Base-by-base conservation (phyloP, 257 asterid genomes). In the Buddleja alternifolia region DNA sequence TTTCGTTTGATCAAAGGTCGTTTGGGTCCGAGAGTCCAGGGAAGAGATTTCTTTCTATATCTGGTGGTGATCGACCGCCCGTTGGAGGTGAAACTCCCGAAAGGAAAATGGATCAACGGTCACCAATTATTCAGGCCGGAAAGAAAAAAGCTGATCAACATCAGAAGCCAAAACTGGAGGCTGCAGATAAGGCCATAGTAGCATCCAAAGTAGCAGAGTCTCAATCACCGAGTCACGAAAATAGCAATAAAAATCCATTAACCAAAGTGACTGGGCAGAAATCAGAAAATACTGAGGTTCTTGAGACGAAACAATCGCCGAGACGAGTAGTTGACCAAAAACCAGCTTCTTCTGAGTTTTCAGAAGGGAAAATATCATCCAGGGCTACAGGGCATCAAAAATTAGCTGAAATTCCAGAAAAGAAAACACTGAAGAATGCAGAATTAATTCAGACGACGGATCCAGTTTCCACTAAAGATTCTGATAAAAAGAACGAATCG, bases 321-420 rank as follows among this genome's bases (percentile, higher is more conserved):
- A 70, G 46, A 63, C 10, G 69, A 44, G 69, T 62, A 46, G 57
- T 44, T 4, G 78, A 77, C 11, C 74, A 66, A 10, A 73, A 63
- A 45, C 44, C 52, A 8, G 45, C 6, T n/a, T 60, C 74, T 46
- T 41, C 66, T 9, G 77, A 60, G 23, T 25, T 60, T 29, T 42
- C 59, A 21, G 77, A 48, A 44, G 75, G 46, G 68, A 84, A 77
- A 74, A 20, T 41, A 48, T n/a, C 76, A 7, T 16, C 67, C 37
- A 50, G 12, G 75, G 69, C 45, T 14, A 51, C 37, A 14, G 71
- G 58, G 19, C 64, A 42, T 19, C 60, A 70, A 17, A 77, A 40
- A 45, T 71, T 81, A 40, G 74, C 82, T 16, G 89, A 85, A 73
- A 84, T 84, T 45, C 89, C 90, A 0, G 96, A 85, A 58, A 84